A percentile compares a stretch with the other conserved stretches of the same genome.
phyloP scores from a whole-genome alignment of 192 early-diverging fungal species.

The Backusella westeae region DNA sequence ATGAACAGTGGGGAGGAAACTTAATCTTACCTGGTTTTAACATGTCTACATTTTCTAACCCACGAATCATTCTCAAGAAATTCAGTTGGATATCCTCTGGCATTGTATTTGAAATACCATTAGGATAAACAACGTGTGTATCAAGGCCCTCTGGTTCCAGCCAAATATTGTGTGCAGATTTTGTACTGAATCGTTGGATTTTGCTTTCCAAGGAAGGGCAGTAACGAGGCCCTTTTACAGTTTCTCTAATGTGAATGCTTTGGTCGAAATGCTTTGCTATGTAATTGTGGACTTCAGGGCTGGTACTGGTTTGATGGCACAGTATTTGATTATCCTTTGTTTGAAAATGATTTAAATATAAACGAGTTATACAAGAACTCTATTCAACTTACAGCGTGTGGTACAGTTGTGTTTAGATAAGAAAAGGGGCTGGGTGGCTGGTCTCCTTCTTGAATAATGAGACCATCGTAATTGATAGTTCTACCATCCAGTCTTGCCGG shows the following conservation, averaged over 20 bases:
- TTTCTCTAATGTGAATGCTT: constrained; percentile 81
- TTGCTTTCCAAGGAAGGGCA: constrained; percentile 85
- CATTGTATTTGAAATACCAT: constrained; percentile 84
- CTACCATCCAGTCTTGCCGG: constrained; percentile 73
- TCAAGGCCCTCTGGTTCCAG: constrained; percentile 76
- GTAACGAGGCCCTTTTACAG: constrained; percentile 78
- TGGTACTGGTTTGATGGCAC: constrained; percentile 80
- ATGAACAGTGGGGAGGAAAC: not conserved
- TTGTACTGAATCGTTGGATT: constrained; percentile 67
- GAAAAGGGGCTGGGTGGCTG: constrained; percentile 73
- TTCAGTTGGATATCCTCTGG: constrained; percentile 73
- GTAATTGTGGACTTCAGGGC: constrained; percentile 59
- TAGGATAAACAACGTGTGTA: constrained; percentile 74
- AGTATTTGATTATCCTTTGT: constrained; percentile 55
- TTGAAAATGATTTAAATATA: too few species aligned
- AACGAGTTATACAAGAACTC: too few species aligned
- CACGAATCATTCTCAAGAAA: constrained; percentile 69
- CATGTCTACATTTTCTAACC: constrained; percentile 74
- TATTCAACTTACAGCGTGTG: constrained; percentile 44
- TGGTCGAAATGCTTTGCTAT: constrained; percentile 73
- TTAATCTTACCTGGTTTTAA: constrained; percentile 51
- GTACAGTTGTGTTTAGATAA: constrained; percentile 68
- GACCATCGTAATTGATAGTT: constrained; percentile 70
- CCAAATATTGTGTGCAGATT: constrained; percentile 72
- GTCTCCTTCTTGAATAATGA: constrained; percentile 68